Base-by-base conservation (phyloP, 768 basidiomycete species). In the Amanita subjunquillea region DNA sequence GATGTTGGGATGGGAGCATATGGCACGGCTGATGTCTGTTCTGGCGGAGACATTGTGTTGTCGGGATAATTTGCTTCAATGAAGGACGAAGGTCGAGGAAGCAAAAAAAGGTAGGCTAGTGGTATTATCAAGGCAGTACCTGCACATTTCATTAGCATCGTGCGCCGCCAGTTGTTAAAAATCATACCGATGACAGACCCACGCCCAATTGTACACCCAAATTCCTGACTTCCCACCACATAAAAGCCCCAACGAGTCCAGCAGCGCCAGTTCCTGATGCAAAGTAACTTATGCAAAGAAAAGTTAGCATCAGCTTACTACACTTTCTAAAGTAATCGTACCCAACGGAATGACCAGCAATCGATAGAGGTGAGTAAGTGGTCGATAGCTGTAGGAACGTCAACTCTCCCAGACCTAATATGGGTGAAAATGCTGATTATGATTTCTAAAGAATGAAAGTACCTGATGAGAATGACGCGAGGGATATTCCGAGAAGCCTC, bases 361-460 rank as follows among this genome's bases (percentile, higher is more conserved):
- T 63, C n/a, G 82, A 78, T 1, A 75, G 71, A 1, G 83, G 84
- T 41, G 77, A 65, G 60, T 83, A 91, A 1, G 83, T 84, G 2
- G 87, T 91, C 0, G 91, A 93, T n/a, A 94, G 70, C 69, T 98
- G 95, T 2, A 98, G 71, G 64, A 91, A 97, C 0, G 94, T 96
- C 51, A 98, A 66, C 66, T 99, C 96, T 17, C 96, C 96, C 7
- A 99, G 72, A 7, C 95, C 89, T 90, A 54, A 25, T 52, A n/a
- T 15, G 27, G 4, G 40, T 2, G 47, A 40, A 32, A 45, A 42
- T 55, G 29, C 51, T 7, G 32, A 9, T 41, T 41, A n/a, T 40
- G 0, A 30, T 22, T n/a, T 41, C 3, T 27, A 37, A 29, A 20
- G 48, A 7, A 9, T 50, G 39, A 29, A 30, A 48, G 22, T 58